Percentiles rank a stretch among this genome's conserved stretches.
Evolutionary conservation across 768 basidiomycete genomes (phyloP).

Genomic region (Piloderma croceum): DNA sequence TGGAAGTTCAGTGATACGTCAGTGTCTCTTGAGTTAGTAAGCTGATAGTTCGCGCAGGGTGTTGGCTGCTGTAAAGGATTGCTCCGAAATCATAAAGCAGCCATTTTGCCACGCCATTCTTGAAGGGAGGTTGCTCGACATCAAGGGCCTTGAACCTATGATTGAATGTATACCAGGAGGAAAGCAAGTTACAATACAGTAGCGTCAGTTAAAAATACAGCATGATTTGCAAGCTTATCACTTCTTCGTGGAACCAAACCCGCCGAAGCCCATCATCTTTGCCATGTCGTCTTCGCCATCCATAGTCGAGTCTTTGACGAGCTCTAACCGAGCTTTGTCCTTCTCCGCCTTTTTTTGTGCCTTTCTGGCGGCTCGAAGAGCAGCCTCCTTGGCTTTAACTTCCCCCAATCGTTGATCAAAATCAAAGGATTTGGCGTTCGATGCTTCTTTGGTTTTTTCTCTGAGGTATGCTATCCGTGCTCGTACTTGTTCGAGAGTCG

Average conservation of each 20-base stretch:
- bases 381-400: slow-evolving; percentile 67
- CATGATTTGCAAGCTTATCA: slow-evolving; percentile 31
- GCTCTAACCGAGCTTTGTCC: slow-evolving; percentile 62
- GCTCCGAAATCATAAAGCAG: no score
- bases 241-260: slow-evolving; percentile 85
- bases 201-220: slow-evolving; percentile 21
- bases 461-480: slow-evolving; percentile 83
- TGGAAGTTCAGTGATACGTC: no score
- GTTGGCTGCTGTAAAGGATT: no score
- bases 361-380: slow-evolving; percentile 67
- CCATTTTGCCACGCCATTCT: no score
- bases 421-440: slow-evolving; percentile 86
- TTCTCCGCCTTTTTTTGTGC: slow-evolving; percentile 75
- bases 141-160: no score
- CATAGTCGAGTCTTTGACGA: slow-evolving; percentile 45
- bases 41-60: no score
- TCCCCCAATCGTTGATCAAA: slow-evolving; percentile 87
- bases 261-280: slow-evolving; percentile 85
- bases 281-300: slow-evolving; percentile 64
- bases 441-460: slow-evolving; percentile 79
- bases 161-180: slow-evolving; percentile 15
- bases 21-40: no score
- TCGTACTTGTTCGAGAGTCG: slow-evolving; percentile 89
- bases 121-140: no score
- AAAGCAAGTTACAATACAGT: slow-evolving; percentile 24